Evolutionary conservation across 2,329 filamentous ascomycete species (phyloP).

Genomic region (Diaporthe nobilis): DNA sequence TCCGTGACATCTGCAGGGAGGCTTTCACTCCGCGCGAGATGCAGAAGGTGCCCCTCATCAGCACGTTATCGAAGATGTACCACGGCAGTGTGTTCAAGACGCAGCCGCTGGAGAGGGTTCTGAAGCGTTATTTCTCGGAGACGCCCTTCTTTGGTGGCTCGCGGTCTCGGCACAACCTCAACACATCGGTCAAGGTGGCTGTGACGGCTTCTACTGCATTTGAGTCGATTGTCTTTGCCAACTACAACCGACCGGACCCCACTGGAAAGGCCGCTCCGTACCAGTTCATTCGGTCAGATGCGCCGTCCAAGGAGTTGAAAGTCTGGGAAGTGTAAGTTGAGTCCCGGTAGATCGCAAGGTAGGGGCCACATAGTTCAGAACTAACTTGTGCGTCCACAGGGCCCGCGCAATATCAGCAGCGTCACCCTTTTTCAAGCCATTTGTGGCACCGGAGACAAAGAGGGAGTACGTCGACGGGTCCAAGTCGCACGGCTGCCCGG

Average conservation of each 20-base stretch:
- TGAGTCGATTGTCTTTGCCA: slow-evolving; percentile 2
- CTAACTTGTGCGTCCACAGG: background rate
- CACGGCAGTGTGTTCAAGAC: slow-evolving; percentile 31
- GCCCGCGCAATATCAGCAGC: slow-evolving; percentile 8
- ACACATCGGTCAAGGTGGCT: slow-evolving; percentile 21
- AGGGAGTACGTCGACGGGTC: slow-evolving; percentile 17
- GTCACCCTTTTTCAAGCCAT: slow-evolving; percentile 16
- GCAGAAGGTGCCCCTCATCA: slow-evolving; percentile 16
- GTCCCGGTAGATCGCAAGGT: background rate
- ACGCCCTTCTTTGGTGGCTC: slow-evolving; percentile 22
- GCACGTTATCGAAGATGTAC: slow-evolving; percentile 7
- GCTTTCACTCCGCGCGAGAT: slow-evolving; percentile 28
- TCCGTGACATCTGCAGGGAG: slow-evolving; percentile 9
- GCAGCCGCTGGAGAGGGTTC: background rate
- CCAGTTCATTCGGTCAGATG: slow-evolving; percentile 12
- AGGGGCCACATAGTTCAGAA: background rate
- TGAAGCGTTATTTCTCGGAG: slow-evolving; percentile 16
- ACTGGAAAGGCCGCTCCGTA: background rate
- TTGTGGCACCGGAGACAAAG: slow-evolving; percentile 4
- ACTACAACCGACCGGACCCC: slow-evolving; percentile 16
- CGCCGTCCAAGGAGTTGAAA: background rate
- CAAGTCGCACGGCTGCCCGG: background rate
- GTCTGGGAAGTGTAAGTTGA: slow-evolving; percentile 24
- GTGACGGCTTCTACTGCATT: background rate
- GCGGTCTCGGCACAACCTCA: slow-evolving; percentile 15